Percentiles rank a stretch among this genome's conserved stretches.
phyloP scores from a whole-genome alignment of 1,284 basidiomycete species.

The Austropuccinia psidii region DNA sequence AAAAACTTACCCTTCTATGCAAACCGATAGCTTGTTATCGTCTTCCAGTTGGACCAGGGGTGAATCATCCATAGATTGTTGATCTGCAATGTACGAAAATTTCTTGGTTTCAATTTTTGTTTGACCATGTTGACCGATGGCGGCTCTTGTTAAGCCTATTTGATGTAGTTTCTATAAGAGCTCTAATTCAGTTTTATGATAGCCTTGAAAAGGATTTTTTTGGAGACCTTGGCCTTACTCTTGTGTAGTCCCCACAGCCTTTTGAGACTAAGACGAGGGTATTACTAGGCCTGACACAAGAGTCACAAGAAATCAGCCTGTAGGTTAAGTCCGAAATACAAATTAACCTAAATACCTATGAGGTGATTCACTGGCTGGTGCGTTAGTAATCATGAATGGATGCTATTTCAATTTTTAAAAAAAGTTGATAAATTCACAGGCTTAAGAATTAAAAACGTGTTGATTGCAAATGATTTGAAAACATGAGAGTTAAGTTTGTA shows the following conservation, averaged over 20 bases:
- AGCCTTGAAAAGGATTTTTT: neutral
- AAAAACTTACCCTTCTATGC: conserved; percentile 15
- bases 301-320: neutral
- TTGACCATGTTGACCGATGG: neutral
- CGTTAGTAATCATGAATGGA: conserved; percentile 36
- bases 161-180: conserved; percentile 15
- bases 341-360: neutral
- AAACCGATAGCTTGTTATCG: conserved; percentile 23
- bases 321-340: neutral
- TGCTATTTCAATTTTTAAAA: conserved; percentile 23
- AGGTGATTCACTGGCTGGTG: conserved; percentile 23
- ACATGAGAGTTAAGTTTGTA: neutral
- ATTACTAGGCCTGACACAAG: neutral
- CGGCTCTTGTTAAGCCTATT: conserved; percentile 32
- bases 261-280: conserved; percentile 19
- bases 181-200: neutral
- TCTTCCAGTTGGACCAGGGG: neutral
- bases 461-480: neutral
- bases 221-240: neutral
- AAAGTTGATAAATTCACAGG: neutral
- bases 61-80: neutral
- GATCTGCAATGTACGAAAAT: neutral
- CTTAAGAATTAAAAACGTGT: neutral
- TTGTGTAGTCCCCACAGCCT: conserved; percentile 30
- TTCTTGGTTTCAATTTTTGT: neutral